phyloP scores from a whole-genome alignment of 2,329 filamentous ascomycete genomes.

The Penicillium italicum region DNA sequence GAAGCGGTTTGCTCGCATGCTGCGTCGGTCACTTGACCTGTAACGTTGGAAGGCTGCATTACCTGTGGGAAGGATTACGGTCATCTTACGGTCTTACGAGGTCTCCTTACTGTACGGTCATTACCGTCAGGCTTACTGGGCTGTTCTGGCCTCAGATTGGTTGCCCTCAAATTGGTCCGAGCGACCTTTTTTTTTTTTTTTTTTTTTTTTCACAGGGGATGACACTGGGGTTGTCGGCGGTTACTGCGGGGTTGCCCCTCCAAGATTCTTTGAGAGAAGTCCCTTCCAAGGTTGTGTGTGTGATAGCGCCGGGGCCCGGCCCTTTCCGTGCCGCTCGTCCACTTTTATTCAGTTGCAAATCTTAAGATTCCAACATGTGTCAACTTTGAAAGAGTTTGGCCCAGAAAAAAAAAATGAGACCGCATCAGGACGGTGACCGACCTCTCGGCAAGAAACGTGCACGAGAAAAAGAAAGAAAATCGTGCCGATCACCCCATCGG shows the following conservation, averaged over 20 bases:
- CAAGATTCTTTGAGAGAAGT: neutral
- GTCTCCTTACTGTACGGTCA: conserved; percentile 22
- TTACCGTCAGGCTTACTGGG: conserved; percentile 23
- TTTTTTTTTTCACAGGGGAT: conserved; percentile 11
- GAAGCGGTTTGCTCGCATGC: conserved; percentile 51
- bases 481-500: conserved; percentile 26
- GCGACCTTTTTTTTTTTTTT: conserved; percentile 6
- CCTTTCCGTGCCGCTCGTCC: conserved; percentile 38
- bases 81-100: conserved; percentile 25
- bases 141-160: conserved; percentile 19
- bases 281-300: neutral
- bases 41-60: conserved; percentile 17
- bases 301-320: conserved; percentile 30
- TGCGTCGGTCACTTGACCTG: conserved; percentile 59
- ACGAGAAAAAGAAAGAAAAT: conserved; percentile 12
- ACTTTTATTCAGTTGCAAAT: conserved; percentile 12
- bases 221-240: too few relatives aligned
- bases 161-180: conserved; percentile 18
- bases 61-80: conserved; percentile 21
- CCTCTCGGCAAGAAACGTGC: conserved; percentile 12
- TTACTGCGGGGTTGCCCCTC: too few relatives aligned
- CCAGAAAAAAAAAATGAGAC: neutral
- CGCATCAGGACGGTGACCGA: conserved; percentile 12
- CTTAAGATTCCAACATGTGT: conserved; percentile 5
- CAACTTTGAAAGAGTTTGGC: neutral